A percentile compares a stretch with the other conserved stretches of the same genome.
Evolutionary conservation across 2,329 filamentous ascomycete species (phyloP).

Genomic region (Colletotrichum siamense): DNA sequence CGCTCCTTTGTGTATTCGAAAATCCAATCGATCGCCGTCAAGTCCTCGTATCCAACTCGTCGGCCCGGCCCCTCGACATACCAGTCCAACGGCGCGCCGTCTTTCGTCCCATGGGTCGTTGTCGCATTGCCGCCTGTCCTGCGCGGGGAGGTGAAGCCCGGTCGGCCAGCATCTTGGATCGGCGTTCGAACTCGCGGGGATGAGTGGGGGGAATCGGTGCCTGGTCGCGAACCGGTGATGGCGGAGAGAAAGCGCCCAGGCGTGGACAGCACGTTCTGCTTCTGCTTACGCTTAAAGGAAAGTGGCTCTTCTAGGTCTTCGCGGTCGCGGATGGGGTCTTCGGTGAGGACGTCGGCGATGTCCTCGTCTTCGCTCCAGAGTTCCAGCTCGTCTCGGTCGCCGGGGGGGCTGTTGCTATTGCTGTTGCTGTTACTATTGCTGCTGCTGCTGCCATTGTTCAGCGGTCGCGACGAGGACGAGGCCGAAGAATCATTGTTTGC

Average conservation of each 20-base stretch:
- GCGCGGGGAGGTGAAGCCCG: constrained; percentile 21
- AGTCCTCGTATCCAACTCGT: constrained; percentile 91
- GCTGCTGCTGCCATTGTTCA: constrained; percentile 10
- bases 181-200: constrained; percentile 21
- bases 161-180: constrained; percentile 25
- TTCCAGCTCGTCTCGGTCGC: constrained; percentile 54
- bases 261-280: constrained; percentile 50
- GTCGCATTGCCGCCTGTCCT: constrained; percentile 18
- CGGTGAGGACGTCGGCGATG: constrained; percentile 48
- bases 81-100: constrained; percentile 73
- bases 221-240: constrained; percentile 43
- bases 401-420: constrained; percentile 30
- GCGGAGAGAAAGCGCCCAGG: constrained; percentile 55
- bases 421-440: constrained; percentile 10
- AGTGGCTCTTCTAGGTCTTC: constrained; percentile 56
- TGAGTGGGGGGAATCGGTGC: constrained; percentile 18
- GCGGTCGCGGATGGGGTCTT: constrained; percentile 61
- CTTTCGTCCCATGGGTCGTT: constrained; percentile 38
- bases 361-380: constrained; percentile 45
- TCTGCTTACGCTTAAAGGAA: constrained; percentile 76
- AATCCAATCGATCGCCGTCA: constrained; percentile 99
- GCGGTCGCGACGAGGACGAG: constrained; percentile 37
- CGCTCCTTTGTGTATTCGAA: constrained; percentile 98
- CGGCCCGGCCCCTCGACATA: constrained; percentile 87
- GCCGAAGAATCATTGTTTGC: constrained; percentile 37